Percentiles rank a stretch among this genome's conserved stretches.
These are phyloP conservation scores for Hirsutella thompsonii DNA, from an alignment of 2,329 filamentous ascomycete species.

Conservation along the genomic window DNA sequence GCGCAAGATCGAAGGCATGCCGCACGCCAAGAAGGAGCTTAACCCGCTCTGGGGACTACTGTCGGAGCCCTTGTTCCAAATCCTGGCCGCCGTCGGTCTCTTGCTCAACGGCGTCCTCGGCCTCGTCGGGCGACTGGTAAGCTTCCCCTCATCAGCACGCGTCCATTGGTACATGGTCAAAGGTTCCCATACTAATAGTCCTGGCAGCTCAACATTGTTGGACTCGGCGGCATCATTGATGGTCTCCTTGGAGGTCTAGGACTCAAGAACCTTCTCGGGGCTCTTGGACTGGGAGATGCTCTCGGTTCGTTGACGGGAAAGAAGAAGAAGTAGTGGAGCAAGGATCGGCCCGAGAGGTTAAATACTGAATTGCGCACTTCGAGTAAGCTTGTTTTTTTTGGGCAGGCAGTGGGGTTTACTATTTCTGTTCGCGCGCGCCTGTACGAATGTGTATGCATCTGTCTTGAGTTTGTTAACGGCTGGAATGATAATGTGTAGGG, in stretches of 20 bases:
- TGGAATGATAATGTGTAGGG: too few relatives aligned
- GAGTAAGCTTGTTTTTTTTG: not conserved
- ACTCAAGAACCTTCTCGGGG: slow-evolving; percentile 60
- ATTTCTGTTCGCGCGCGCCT: too few relatives aligned
- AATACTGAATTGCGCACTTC: not conserved
- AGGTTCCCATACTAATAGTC: slow-evolving; percentile 8
- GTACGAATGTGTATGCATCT: too few relatives aligned
- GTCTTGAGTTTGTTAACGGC: too few relatives aligned
- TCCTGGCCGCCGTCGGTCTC: slow-evolving; percentile 77
- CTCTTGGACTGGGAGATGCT: slow-evolving; percentile 50
- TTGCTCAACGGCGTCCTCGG: slow-evolving; percentile 73
- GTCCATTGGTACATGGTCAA: not conserved
- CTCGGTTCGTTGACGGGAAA: slow-evolving; percentile 30
- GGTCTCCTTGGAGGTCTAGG: slow-evolving; percentile 66
- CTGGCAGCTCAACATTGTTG: slow-evolving; percentile 55
- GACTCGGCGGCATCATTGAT: slow-evolving; percentile 70
- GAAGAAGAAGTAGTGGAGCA: slow-evolving; percentile 19
- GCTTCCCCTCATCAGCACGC: slow-evolving; percentile 6
- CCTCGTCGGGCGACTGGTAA: slow-evolving; percentile 62
- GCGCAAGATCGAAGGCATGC: slow-evolving; percentile 83
- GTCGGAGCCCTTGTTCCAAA: slow-evolving; percentile 81
- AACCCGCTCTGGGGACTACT: slow-evolving; percentile 81
- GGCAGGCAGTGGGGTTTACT: too few relatives aligned
- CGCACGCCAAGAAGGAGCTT: slow-evolving; percentile 86
- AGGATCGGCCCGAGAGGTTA: not conserved